Percentiles rank a stretch among this genome's conserved stretches.
These are phyloP conservation scores for Iris macrosiphon DNA, from an alignment of 106 monocot genomes.

Conservation along the genomic window DNA sequence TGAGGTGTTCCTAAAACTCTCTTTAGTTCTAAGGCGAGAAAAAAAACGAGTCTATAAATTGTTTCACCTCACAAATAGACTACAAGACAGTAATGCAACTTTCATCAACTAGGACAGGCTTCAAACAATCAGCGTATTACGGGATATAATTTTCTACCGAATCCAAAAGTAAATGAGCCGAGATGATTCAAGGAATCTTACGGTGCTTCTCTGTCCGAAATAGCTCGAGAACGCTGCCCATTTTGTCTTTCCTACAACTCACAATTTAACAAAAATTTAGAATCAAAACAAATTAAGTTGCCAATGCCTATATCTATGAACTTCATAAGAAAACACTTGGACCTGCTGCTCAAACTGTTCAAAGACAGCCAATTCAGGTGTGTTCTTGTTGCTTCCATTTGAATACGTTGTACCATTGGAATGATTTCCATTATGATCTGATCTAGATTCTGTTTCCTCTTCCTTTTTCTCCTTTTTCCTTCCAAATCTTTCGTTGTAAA, in stretches of 20 bases:
- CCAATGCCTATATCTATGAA: not conserved
- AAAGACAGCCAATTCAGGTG: conserved; percentile 46
- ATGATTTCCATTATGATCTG: conserved; percentile 4
- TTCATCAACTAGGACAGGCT: no score
- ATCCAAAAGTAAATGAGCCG: not conserved
- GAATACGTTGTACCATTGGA: conserved; percentile 12
- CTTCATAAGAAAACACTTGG: not conserved
- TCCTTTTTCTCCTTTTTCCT: conserved; percentile 33
- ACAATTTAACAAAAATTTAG: no score
- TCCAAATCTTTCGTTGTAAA: conserved; percentile 39
- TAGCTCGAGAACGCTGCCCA: conserved; percentile 11
- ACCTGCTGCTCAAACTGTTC: conserved; percentile 75
- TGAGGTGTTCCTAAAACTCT: no score
- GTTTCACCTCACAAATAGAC: no score
- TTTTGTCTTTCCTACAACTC: conserved; percentile 21
- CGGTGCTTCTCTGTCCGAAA: conserved; percentile 24
- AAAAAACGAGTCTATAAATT: no score
- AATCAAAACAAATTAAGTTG: not conserved
- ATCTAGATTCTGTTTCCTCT: conserved; percentile 11
- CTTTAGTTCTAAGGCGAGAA: no score
- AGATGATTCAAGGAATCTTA: conserved; percentile 21
- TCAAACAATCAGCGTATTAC: not conserved
- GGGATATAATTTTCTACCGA: not conserved
- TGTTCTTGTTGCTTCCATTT: conserved; percentile 14
- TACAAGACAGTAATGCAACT: no score